Evolutionary conservation across 108 stramenopile genomes (phyloP), one percentile per base, ranked within the genome.

Genomic region (Skeletonema tropicum): DNA sequence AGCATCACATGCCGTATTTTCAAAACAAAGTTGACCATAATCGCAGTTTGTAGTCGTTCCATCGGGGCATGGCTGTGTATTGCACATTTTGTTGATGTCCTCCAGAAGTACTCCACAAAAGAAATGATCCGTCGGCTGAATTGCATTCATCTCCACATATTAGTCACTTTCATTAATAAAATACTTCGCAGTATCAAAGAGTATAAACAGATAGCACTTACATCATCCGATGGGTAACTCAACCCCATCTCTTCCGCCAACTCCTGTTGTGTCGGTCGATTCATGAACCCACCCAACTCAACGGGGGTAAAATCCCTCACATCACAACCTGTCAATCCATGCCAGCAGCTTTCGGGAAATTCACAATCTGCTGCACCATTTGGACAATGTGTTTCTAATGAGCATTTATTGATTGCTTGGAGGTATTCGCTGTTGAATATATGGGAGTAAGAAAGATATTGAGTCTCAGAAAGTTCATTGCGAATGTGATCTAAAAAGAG

Each of bases 301-400:
- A 36, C 52, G 3, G 59, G 57, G n/a, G 65, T 66, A 26, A 61
- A 74, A 17, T 74, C 64, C 1, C 73, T 46, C 39, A 66, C 64
- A 42, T 74, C 73, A 38, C 73, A 74, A 39, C 6, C 31, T n/a
- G 42, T 64, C 39, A 74, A 35, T 41, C 65, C 38, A 25, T 36
- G 64, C 73, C 73, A 74, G 39, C 73, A 74, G 17, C 29, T 57
- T 59, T 64, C 31, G 3, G 64, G 64, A 5, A 58, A 19, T 17
- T 13, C 19, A 57, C 73, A 74, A 66, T 74, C 73, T 17, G 39
- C 23, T 48, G 48, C 5, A 6, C 62, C 62, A 58, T 65, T 74
- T 66, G 64, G 57, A 17, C 73, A 74, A 46, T 74, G 73, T 21
- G 73, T 74, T 45, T 65, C 73, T 14, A 74, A 35, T 8, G 73